phyloP scores from a whole-genome alignment of 768 basidiomycete genomes.

The Russula dissimulans region DNA sequence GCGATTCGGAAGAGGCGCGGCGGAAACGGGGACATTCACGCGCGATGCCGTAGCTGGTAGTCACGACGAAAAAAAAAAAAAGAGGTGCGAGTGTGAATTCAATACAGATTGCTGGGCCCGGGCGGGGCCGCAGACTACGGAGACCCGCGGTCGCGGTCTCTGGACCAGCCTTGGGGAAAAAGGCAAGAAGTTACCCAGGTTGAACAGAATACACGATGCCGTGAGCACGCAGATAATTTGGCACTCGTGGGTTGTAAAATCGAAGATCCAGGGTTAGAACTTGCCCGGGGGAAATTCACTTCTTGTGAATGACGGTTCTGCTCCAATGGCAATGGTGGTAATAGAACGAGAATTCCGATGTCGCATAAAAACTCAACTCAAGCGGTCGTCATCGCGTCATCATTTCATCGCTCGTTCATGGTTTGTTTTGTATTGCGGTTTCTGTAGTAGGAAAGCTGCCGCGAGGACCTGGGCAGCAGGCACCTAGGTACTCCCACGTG shows the following conservation, averaged over 20 bases:
- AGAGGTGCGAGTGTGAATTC: not conserved
- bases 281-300: too few species aligned
- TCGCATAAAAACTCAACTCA: not conserved
- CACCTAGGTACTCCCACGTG: too few species aligned
- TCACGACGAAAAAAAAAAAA: not conserved
- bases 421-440: too few species aligned
- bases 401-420: not conserved
- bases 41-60: constrained; percentile 8
- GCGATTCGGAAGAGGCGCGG: constrained; percentile 16
- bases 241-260: not conserved
- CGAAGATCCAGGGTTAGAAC: not conserved
- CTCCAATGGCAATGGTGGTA: too few species aligned
- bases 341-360: not conserved
- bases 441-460: not conserved
- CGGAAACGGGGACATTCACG: constrained; percentile 14
- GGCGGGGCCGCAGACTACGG: constrained; percentile 1
- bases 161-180: constrained; percentile 5
- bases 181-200: not conserved
- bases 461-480: not conserved
- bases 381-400: not conserved
- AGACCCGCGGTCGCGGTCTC: constrained; percentile 3
- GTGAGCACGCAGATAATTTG: not conserved
- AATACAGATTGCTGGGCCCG: not conserved
- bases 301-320: too few species aligned
- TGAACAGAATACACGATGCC: constrained; percentile 5